Conservation (phyloP, 2,329 filamentous ascomycete genomes). For the Neopestalotiopsis sp. region DNA sequence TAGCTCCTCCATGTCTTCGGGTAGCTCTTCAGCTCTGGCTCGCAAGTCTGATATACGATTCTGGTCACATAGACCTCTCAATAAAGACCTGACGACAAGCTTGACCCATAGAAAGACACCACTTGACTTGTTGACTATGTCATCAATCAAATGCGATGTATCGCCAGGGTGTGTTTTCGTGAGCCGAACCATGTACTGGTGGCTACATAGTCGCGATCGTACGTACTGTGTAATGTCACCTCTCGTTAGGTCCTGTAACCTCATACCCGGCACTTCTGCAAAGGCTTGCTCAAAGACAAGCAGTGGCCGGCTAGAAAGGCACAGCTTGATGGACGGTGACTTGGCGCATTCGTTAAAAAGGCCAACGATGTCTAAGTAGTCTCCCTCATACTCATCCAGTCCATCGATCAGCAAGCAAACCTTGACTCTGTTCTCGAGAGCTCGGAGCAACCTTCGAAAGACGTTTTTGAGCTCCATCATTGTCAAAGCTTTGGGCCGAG, state of each 20-base stretch:
- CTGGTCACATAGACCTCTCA: conserved; percentile 1
- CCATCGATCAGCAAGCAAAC: not conserved
- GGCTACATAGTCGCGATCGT: not conserved
- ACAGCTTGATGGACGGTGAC: not conserved
- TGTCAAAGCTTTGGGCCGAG: not conserved
- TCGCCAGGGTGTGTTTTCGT: not conserved
- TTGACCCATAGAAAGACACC: conserved; percentile 18
- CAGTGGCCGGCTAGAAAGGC: conserved; percentile 6
- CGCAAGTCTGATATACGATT: conserved; percentile 14
- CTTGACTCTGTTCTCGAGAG: not conserved
- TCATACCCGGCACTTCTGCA: not conserved
- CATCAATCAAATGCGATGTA: not conserved
- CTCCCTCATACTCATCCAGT: conserved; percentile 1
- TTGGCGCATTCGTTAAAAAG: not conserved
- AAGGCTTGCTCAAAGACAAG: conserved; percentile 12
- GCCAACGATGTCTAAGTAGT: not conserved
- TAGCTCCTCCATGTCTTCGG: conserved; percentile 3
- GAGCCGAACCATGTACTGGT: conserved; percentile 6
- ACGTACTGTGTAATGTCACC: not conserved
- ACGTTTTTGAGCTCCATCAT: not conserved
- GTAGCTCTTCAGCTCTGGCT: not conserved
- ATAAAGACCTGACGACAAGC: conserved; percentile 9
- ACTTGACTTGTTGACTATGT: conserved; percentile 5
- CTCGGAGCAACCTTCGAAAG: not conserved
- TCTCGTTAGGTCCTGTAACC: not conserved